Base-by-base conservation (phyloP, 2,329 filamentous ascomycete species). In the Bipolaris zeicola region DNA sequence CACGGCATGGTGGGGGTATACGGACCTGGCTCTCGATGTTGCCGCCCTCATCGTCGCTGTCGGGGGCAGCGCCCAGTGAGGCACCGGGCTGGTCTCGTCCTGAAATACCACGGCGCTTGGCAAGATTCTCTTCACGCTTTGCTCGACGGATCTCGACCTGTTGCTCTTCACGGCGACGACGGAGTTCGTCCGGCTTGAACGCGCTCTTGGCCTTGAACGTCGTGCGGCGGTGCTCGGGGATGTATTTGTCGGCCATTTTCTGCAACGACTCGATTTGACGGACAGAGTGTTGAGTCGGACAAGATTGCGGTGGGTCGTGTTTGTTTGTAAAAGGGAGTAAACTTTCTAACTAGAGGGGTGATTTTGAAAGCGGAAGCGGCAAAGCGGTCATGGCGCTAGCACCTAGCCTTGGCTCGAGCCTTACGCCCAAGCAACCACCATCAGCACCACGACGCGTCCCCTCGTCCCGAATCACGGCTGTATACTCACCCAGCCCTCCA, bases 141-240 rank as follows among this genome's bases (percentile, higher is more conserved):
- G 93, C 91, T 83, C 96, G 96, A 78, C 95, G 89, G 76, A 99
- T 99, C 83, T 99, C 95, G 66, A 99, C 95, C 82, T 98, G 95
- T 80, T 97, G 93, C 82, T 99, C 95, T 79, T 99, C 95, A 77
- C 95, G 95, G 77, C 95, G 95, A 75, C 95, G 93, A 77, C 95
- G 92, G 67, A 99, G 89, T 83, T 99, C 95, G 79, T 99, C 95
- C 72, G 94, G 94, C 87, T 97, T 97, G 86, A 99, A 98, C 74
- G 92, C 92, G 81, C 91, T 94, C 87, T 97, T 97, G 53, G 95
- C 95, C 89, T 99, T 99, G 89, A 96, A 99, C 83, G 96, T 93
- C 67, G 92, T 97, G 77, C 95, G 93, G 79, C 95, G 92, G 85
- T 99, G 95, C 84, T 99, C 95, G 79, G 95, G 95, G 76, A 99